phyloP scores from a whole-genome alignment of 306 rosid genomes.

The Fragaria nilgerrensis region DNA sequence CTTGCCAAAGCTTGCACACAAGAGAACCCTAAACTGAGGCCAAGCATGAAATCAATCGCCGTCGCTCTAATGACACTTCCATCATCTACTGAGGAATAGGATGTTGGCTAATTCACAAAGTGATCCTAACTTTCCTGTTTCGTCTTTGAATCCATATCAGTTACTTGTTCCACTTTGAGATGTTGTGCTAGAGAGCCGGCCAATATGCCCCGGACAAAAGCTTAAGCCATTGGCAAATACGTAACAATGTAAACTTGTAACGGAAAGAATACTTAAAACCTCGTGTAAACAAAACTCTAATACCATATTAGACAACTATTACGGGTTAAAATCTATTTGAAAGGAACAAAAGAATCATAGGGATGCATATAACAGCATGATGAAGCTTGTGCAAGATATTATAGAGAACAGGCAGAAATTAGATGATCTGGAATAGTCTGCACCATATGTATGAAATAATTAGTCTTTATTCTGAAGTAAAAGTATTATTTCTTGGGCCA shows the following conservation, averaged over 20 bases:
- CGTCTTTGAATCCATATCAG: not conserved
- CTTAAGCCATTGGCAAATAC: not conserved
- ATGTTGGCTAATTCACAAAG: slow-evolving; percentile 45
- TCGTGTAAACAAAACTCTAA: no score
- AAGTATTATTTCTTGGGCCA: not conserved
- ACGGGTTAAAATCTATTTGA: not conserved
- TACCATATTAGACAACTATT: not conserved
- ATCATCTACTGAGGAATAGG: slow-evolving; percentile 66
- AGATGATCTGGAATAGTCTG: not conserved
- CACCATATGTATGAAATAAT: not conserved
- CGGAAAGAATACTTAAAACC: no score
- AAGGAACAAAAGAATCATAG: not conserved
- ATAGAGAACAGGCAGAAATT: not conserved
- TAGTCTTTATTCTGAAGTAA: not conserved
- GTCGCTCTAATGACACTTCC: slow-evolving; percentile 67
- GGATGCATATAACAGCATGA: not conserved
- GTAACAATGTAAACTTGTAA: not conserved
- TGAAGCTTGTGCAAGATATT: not conserved
- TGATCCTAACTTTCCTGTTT: slow-evolving; percentile 2
- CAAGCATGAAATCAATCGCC: slow-evolving; percentile 75
- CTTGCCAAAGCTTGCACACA: slow-evolving; percentile 74
- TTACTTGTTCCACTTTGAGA: not conserved
- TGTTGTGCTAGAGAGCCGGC: not conserved
- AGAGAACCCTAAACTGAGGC: slow-evolving; percentile 69
- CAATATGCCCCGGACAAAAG: not conserved